Evolutionary conservation across 306 rosid species (phyloP), one percentile per base, ranked within the genome.

Genomic region (Quercus parvula): DNA sequence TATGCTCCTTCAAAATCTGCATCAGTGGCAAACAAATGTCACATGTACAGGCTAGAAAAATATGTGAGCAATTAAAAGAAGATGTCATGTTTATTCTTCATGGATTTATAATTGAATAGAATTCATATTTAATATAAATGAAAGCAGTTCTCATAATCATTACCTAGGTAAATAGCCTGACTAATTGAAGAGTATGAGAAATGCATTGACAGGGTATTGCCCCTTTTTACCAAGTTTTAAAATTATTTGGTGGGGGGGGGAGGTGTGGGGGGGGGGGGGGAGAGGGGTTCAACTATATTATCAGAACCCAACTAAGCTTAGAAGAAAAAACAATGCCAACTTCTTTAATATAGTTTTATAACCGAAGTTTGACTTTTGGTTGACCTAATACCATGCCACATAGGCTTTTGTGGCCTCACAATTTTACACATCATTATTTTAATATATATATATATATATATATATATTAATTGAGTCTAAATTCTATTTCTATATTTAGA

Each of bases 1-100:
- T 85, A 81, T 95, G 99, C 67, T 88, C 95, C 19, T 90, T 89
- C 92, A 95, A 84, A 86, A 92, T 89, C 99, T 95, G 96, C 89
- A 83, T 41, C 4, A 68, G 79, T 67, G 57, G 74, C 15, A 81
- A 85, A 81, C 22, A 75, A 49, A 55, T 80, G 77, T 55, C 14
- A 1, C 13, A 51, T 44, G 44, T 5, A 56, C 5, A 41, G 33
- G 7, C 20, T 27, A 73, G 55, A 55, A 74, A 9, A 76, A 51
- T 2, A 24, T 17, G 52, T 31, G 57, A 62, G 27, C 33, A 79
- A 79, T 28, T 11, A 51, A 59, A 28, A 63, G 67, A 71, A 58
- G 79, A 54, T 28, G 35, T 24, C 54, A 24, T 22, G 44, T 61
- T 75, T 61, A 41, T 33, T 58, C 28, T 66, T 9, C 49, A 67